phyloP scores from a whole-genome alignment of 805 yeast genomes.

The Candida xiaguanensis region DNA sequence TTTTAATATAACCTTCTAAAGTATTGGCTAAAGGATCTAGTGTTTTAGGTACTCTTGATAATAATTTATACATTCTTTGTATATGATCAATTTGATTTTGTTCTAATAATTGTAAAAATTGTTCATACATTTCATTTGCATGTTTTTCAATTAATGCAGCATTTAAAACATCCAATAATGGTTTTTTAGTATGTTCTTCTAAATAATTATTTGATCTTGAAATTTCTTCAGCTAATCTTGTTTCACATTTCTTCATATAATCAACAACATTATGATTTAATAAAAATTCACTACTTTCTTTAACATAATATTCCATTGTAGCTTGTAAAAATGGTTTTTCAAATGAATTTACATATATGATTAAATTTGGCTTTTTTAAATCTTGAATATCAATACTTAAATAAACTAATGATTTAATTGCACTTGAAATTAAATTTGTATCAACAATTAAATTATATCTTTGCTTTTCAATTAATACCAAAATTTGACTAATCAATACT shows the following conservation, averaged over 20 bases:
- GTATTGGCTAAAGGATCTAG: conserved; percentile 72
- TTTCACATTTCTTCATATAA: conserved; percentile 82
- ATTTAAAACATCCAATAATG: conserved; percentile 73
- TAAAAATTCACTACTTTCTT: conserved; percentile 66
- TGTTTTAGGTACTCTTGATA: conserved; percentile 76
- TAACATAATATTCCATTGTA: conserved; percentile 62
- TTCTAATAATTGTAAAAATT: conserved; percentile 71
- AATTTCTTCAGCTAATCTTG: conserved; percentile 79
- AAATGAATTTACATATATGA: conserved; percentile 76
- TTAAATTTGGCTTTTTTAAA: conserved; percentile 76
- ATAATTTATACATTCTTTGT: conserved; percentile 68
- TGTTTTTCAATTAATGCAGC: conserved; percentile 74
- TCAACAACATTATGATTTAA: conserved; percentile 79
- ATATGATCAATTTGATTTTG: conserved; percentile 70
- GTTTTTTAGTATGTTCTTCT: conserved; percentile 80
- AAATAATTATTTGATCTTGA: conserved; percentile 72
- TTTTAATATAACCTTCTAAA: conserved; percentile 69
- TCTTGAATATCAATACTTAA: conserved; percentile 91
- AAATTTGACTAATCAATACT: conserved; percentile 61
- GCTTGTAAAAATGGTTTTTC: conserved; percentile 73
- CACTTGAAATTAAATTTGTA: conserved; percentile 60
- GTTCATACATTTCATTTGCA: conserved; percentile 69
- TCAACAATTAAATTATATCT: conserved; percentile 75
- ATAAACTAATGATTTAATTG: conserved; percentile 81
- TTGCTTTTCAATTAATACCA: conserved; percentile 72